Base-by-base conservation (phyloP, 768 basidiomycete species). In the Mycena kentingensis region DNA sequence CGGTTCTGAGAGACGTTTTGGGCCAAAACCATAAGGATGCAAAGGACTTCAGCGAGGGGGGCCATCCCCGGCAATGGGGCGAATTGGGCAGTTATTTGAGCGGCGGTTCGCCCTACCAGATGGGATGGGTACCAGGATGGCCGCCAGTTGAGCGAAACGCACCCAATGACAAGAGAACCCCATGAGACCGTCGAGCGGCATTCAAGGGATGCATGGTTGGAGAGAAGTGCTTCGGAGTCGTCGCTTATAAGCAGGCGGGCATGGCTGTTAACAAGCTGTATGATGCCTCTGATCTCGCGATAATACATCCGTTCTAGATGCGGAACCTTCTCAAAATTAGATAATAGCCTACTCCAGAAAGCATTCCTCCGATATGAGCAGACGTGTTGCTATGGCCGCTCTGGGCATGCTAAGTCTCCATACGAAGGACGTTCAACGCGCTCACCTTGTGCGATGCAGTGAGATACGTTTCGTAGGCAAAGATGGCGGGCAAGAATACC, bases 321-420 rank as follows among this genome's bases (percentile, higher is more conserved):
- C 73, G 66, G 54, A 72, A 72, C 29, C 76, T 69, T 41, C 70
- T 70, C 7, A 64, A 55, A 16, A n/a, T n/a, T n/a, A 80, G 21
- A 61, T 69, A 88, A 63, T 82, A 89, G 12, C 69, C 80, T 32
- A 81, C 67, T 13, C 88, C 88, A 43, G 79, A 75, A 5, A 86
- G 60, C 16, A 88, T 63, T 13, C 88, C 88, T 0, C 81, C 87
- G 18, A 90, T 75, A 64, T 91, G 88, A 8, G 85, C 87, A 10
- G 82, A 76, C 3, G 80, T 80, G 63, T 88, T 84, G 0, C 76
- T 81, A 29, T 65, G 71, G 24, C 71, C 76, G 51, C 73, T 72
- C 87, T 88, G 53, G 54, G 41, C 3, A 46, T 35, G 28, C 41
- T 15, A 3, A 46, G n/a, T 35, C 32, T 54, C 27, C 37, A 39